Evolutionary conservation across 1,284 basidiomycete genomes (phyloP), one percentile per base, ranked within the genome.

Genomic region (Ganoderma sinense): DNA sequence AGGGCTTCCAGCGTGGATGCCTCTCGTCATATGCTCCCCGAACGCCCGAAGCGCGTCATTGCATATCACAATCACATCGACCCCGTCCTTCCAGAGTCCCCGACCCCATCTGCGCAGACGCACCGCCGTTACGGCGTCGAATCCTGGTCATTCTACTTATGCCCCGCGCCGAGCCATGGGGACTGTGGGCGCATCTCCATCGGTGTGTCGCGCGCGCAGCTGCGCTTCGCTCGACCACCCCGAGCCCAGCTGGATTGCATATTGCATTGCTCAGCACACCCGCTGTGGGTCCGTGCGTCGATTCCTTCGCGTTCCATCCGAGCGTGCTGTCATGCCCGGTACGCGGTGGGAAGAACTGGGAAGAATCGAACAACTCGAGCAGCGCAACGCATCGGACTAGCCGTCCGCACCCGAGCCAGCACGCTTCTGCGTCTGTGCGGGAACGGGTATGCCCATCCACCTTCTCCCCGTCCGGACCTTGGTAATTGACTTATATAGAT

Each of bases 231-330:
- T 56, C 55, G 29, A 56, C n/a, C 29, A 29, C 31, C 29, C 45
- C 48, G 13, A 51, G 23, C 23, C 36, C 36, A 36, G 36, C 10
- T 36, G 36, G 36, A 36, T 36, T 36, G 36, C 36, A 36, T 36
- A 26, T 23, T 23, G 48, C 23, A 51, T 51, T 51, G 23, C 48
- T 51, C 48, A 26, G 48, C 48, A 51, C 48, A 23, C 20, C 20
- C 26, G 16, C 53, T 3, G 53, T 40, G 59, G 45, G 36, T 48
- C n/a, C 45, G 45, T 48, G 41, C 20, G 16, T 10, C 13, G 10
- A 23, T 8, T 36, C 33, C 58, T 31, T 40, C 58, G 59, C 65
- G 56, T 69, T 69, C 68, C 68, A 58, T 66, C 65, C 68, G 65
- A 69, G 68, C 68, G 43, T n/a, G 60, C 18, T 64, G 68, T 60